Conservation (phyloP, 2,329 filamentous ascomycete genomes). For the Exserohilum turcica region DNA sequence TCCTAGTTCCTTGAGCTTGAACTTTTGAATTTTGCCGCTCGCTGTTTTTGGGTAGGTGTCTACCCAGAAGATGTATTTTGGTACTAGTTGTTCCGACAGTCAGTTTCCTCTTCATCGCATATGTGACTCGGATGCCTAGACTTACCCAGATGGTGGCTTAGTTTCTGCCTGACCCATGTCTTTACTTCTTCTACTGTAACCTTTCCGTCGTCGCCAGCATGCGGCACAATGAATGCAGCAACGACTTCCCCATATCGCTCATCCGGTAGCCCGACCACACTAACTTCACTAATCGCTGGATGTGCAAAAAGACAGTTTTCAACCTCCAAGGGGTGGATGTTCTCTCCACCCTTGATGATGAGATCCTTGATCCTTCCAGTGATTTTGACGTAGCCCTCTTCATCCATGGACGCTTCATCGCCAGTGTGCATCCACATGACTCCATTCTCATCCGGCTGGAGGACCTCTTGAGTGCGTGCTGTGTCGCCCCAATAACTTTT, state of each 20-base stretch:
- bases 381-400: constrained; percentile 81
- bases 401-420: constrained; percentile 87
- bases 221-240: constrained; percentile 75
- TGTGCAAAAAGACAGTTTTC: constrained; percentile 85
- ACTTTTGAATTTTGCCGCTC: constrained; percentile 97
- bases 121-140: constrained; percentile 6
- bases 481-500: constrained; percentile 85
- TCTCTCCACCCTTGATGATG: constrained; percentile 93
- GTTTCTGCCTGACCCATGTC: constrained; percentile 70
- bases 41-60: constrained; percentile 90
- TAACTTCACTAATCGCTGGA: constrained; percentile 72
- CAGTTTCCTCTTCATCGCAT: neutral
- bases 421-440: constrained; percentile 87
- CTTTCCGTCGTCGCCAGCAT: constrained; percentile 33
- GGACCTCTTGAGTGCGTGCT: constrained; percentile 69
- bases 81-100: constrained; percentile 51
- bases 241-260: constrained; percentile 84
- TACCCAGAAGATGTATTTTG: constrained; percentile 88
- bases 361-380: constrained; percentile 93
- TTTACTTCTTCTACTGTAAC: constrained; percentile 66
- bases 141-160: constrained; percentile 73
- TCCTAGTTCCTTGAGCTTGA: constrained; percentile 74
- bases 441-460: constrained; percentile 61
- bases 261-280: constrained; percentile 83
- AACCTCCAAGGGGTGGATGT: constrained; percentile 91